phyloP scores from a whole-genome alignment of 345 rosid genomes.

The Sisymbrium irio region DNA sequence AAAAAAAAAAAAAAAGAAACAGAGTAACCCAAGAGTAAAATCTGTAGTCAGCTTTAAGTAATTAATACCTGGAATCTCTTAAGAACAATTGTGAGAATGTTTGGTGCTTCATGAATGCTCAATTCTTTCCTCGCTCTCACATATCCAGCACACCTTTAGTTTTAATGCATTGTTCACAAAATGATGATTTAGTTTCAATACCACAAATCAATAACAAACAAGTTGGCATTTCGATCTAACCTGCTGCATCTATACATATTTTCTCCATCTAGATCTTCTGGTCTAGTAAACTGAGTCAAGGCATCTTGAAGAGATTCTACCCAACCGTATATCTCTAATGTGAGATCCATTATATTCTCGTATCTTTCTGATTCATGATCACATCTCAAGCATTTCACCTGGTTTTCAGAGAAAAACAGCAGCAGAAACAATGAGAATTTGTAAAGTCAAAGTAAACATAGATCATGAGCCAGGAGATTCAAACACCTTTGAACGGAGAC shows the following conservation, averaged over 20 bases:
- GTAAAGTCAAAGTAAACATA: not conserved
- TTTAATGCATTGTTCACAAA: not conserved
- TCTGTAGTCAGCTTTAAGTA: not conserved
- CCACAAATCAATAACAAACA: not conserved
- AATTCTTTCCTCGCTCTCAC: slow-evolving; percentile 77
- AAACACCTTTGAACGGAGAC: slow-evolving; percentile 66
- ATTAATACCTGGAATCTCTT: slow-evolving; percentile 76
- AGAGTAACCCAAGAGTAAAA: not conserved
- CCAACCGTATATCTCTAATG: slow-evolving; percentile 80
- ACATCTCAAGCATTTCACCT: slow-evolving; percentile 83
- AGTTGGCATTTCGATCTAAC: slow-evolving; percentile 33
- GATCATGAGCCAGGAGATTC: not conserved
- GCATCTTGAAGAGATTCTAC: slow-evolving; percentile 84
- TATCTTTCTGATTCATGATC: slow-evolving; percentile 74
- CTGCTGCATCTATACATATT: slow-evolving; percentile 92
- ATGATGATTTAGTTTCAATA: not conserved
- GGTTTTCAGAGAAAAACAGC: slow-evolving; percentile 10
- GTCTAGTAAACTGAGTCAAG: slow-evolving; percentile 71
- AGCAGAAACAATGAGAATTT: slow-evolving; percentile 10
- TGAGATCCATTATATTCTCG: slow-evolving; percentile 85
- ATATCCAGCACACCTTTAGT: slow-evolving; percentile 67
- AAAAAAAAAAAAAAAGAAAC: not conserved
- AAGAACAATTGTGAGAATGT: slow-evolving; percentile 80
- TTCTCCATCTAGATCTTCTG: slow-evolving; percentile 85
- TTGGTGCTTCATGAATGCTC: slow-evolving; percentile 81